phyloP scores from a whole-genome alignment of 1,284 basidiomycete genomes.

The Abortiporus biennis region DNA sequence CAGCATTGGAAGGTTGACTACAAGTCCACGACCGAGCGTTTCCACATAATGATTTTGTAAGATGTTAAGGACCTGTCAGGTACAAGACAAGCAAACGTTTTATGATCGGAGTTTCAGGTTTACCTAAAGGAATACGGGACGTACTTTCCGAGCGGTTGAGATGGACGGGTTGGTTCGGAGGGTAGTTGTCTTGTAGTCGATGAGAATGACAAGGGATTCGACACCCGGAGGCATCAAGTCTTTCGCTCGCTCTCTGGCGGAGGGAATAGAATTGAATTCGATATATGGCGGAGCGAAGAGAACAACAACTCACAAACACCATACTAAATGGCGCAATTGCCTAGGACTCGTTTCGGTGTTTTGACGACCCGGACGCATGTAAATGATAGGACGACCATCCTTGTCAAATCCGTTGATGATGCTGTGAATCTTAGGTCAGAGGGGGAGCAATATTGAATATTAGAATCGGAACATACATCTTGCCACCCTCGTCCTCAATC shows the following conservation, averaged over 20 bases:
- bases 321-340: constrained; percentile 79
- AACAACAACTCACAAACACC: constrained; percentile 68
- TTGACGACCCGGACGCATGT: constrained; percentile 80
- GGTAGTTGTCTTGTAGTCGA: constrained; percentile 80
- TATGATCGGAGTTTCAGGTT: no score
- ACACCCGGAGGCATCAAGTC: constrained; percentile 82
- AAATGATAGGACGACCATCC: constrained; percentile 77
- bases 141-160: constrained; percentile 66
- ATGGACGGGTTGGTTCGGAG: constrained; percentile 78
- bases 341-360: constrained; percentile 73
- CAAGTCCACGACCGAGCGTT: constrained; percentile 80
- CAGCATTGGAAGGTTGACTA: constrained; percentile 77
- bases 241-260: constrained; percentile 78
- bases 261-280: not conserved
- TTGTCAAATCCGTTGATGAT: constrained; percentile 79
- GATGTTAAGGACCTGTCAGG: constrained; percentile 61
- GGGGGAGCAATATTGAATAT: not conserved
- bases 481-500: constrained; percentile 77
- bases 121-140: constrained; percentile 6
- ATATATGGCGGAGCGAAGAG: not conserved
- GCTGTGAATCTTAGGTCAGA: constrained; percentile 29
- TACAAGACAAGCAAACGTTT: not conserved
- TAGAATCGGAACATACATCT: constrained; percentile 56
- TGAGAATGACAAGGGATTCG: constrained; percentile 75
- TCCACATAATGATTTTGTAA: constrained; percentile 91